A percentile compares a stretch with the other conserved stretches of the same genome.
These are phyloP conservation scores for Hyphopichia wangnamkhiaoensis DNA, from an alignment of 1,139 yeast genomes.

Conservation along the genomic window DNA sequence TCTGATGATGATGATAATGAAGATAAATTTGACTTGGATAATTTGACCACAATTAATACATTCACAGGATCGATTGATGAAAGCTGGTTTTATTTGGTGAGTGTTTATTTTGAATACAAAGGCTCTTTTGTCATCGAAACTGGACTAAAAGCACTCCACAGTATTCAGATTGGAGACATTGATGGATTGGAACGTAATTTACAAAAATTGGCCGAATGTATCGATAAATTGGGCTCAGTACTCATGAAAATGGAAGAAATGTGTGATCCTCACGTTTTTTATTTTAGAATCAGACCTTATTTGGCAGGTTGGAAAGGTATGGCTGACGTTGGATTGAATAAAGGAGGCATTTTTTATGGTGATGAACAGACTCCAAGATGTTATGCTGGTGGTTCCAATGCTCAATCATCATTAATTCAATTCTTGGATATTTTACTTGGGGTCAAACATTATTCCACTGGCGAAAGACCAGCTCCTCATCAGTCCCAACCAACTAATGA, in stretches of 20 bases:
- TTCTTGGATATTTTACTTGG: conserved; percentile 76
- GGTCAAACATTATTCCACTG: conserved; percentile 78
- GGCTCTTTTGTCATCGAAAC: conserved; percentile 74
- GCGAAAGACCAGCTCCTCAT: conserved; percentile 52
- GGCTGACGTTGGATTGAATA: conserved; percentile 79
- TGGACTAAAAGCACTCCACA: conserved; percentile 44
- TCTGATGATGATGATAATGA: conserved; percentile 31
- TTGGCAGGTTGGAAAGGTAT: conserved; percentile 94
- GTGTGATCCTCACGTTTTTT: conserved; percentile 93
- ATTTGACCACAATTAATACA: conserved; percentile 77
- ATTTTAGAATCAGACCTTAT: conserved; percentile 82
- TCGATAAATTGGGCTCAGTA: conserved; percentile 74
- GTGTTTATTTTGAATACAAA: conserved; percentile 80
- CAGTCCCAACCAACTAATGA: conserved; percentile 6
- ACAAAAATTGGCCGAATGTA: conserved; percentile 69
- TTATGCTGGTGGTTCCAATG: conserved; percentile 91
- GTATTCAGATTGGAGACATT: conserved; percentile 32
- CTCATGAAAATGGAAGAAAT: conserved; percentile 86
- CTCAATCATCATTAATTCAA: conserved; percentile 88
- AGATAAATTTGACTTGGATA: conserved; percentile 54
- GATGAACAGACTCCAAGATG: conserved; percentile 56
- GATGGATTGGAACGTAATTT: conserved; percentile 44
- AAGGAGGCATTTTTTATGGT: conserved; percentile 79
- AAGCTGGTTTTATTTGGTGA: conserved; percentile 89
- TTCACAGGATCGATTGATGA: conserved; percentile 92